Evolutionary conservation across 345 rosid genomes (phyloP).

Genomic region (Erodium maritimum): DNA sequence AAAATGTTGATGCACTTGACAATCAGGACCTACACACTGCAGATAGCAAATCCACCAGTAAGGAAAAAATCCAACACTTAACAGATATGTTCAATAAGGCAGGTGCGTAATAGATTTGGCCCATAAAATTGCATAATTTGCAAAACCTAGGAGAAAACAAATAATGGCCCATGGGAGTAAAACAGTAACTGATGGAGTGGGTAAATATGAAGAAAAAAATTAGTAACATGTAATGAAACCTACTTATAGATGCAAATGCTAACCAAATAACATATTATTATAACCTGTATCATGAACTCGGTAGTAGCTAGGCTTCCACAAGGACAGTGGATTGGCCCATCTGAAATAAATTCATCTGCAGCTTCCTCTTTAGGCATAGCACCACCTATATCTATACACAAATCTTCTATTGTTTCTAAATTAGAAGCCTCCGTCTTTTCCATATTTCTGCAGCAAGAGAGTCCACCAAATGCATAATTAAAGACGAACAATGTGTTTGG

Average conservation of each 20-base stretch:
- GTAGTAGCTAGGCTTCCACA: conserved; percentile 18
- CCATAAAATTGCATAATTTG: background rate
- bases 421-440: conserved; percentile 18
- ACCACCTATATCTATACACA: conserved; percentile 7
- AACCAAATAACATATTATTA: background rate
- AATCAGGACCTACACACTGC: conserved; percentile 28
- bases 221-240: background rate
- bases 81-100: background rate
- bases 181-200: background rate
- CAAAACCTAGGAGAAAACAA: background rate
- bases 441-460: conserved; percentile 24
- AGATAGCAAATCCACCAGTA: conserved; percentile 5
- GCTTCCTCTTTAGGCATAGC: conserved; percentile 11
- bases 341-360: conserved; percentile 7
- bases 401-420: conserved; percentile 10
- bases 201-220: too few species aligned
- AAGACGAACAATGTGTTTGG: background rate
- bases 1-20: conserved; percentile 27
- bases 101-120: background rate
- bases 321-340: conserved; percentile 16
- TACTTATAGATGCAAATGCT: background rate
- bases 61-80: background rate
- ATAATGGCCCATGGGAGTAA: background rate
- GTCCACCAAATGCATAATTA: background rate
- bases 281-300: conserved; percentile 24